Conservation (phyloP, 495 filamentous ascomycete genomes). For the Aspergillus sparsus region DNA sequence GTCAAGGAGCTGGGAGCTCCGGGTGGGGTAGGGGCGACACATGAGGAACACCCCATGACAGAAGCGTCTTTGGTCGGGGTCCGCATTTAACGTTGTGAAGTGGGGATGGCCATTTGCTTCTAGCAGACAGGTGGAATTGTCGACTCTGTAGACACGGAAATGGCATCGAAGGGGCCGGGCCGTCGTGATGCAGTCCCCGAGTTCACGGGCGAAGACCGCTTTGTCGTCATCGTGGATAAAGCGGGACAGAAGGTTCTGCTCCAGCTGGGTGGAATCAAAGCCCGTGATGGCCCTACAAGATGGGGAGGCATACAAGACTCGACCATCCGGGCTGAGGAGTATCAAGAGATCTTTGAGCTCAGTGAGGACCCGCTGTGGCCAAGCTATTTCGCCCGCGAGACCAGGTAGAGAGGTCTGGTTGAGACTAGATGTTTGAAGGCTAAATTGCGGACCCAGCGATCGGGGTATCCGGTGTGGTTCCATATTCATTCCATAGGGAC, state of each 20-base stretch:
- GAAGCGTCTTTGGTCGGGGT: constrained; percentile 27
- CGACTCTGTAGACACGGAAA: constrained; percentile 79
- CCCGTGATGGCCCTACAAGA: constrained; percentile 79
- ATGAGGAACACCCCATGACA: constrained; percentile 94
- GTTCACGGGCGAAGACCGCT: constrained; percentile 78
- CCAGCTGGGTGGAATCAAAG: constrained; percentile 66
- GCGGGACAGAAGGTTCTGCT: constrained; percentile 72
- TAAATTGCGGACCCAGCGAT: constrained; percentile 15
- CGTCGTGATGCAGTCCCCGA: constrained; percentile 88
- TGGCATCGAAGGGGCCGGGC: constrained; percentile 81
- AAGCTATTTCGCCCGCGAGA: constrained; percentile 75
- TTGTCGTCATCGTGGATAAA: constrained; percentile 89
- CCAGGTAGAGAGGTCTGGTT: constrained; percentile 36
- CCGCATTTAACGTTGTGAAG: constrained; percentile 49
- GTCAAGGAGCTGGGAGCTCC: constrained; percentile 80
- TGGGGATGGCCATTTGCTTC: constrained; percentile 93
- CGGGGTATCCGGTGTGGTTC: constrained; percentile 24
- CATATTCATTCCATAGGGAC: constrained; percentile 13
- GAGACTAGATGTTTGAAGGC: constrained; percentile 6
- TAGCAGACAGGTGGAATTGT: constrained; percentile 75
- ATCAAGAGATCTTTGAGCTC: constrained; percentile 89
- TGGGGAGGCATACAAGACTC: constrained; percentile 81
- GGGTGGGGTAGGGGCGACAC: constrained; percentile 87
- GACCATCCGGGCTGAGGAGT: constrained; percentile 80
- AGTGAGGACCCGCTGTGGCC: constrained; percentile 84